phyloP scores from a whole-genome alignment of 2,329 filamentous ascomycete genomes.

The Xylaria sp. region DNA sequence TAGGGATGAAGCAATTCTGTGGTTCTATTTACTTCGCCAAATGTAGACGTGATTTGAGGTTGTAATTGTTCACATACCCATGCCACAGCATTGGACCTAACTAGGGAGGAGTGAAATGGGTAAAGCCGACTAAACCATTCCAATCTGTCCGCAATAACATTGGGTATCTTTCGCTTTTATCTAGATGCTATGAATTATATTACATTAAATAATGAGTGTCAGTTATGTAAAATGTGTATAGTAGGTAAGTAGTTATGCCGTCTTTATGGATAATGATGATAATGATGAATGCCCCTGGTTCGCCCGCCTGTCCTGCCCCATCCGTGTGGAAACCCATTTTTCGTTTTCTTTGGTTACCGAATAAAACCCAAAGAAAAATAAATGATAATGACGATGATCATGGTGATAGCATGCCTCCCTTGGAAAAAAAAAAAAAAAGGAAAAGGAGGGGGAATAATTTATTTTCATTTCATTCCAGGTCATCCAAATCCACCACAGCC shows the following conservation, averaged over 20 bases:
- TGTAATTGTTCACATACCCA: too few relatives aligned
- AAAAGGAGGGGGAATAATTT: neutral
- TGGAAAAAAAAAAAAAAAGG: neutral
- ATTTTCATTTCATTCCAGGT: neutral
- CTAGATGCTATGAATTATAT: conserved; percentile 18
- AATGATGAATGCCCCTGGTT: neutral
- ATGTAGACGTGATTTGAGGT: too few relatives aligned
- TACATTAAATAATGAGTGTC: conserved; percentile 31
- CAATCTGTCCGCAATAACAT: conserved; percentile 8
- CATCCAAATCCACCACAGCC: conserved; percentile 21
- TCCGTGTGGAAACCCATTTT: neutral
- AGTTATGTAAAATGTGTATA: neutral
- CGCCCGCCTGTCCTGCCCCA: neutral
- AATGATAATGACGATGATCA: neutral
- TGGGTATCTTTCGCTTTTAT: conserved; percentile 30
- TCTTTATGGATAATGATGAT: neutral
- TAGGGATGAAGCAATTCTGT: too few relatives aligned
- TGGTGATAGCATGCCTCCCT: neutral
- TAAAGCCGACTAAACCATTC: too few relatives aligned
- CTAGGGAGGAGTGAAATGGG: neutral
- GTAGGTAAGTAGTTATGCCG: too few relatives aligned
- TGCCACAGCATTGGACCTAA: too few relatives aligned
- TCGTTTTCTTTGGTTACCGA: neutral
- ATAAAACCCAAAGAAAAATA: neutral
- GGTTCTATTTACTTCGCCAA: too few relatives aligned